Percentiles rank a stretch among this genome's conserved stretches.
These are phyloP conservation scores for Geosmithia putterillii DNA, from an alignment of 2,329 filamentous ascomycete genomes.

Conservation along the genomic window DNA sequence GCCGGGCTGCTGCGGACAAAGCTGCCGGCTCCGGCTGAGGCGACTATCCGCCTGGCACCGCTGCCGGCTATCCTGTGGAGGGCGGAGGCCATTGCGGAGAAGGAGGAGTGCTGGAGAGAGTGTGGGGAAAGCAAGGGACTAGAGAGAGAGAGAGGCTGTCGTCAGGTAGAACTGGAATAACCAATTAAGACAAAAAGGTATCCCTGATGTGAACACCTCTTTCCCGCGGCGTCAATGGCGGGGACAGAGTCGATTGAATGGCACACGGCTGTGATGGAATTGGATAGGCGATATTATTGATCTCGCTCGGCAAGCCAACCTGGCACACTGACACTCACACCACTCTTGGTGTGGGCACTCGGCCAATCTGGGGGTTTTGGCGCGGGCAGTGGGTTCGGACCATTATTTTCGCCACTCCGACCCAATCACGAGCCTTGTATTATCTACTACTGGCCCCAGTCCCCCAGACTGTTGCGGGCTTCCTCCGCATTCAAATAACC, in stretches of 20 bases:
- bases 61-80: conserved; percentile 62
- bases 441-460: not conserved
- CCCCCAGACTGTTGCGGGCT: not conserved
- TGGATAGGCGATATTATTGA: not conserved
- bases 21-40: no score
- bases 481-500: not conserved
- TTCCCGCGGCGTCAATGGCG: not conserved
- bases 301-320: not conserved
- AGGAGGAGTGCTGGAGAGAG: conserved; percentile 11
- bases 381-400: not conserved
- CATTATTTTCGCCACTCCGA: not conserved
- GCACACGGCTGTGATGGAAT: not conserved
- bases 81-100: conserved; percentile 48
- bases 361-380: not conserved
- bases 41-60: conserved; percentile 45
- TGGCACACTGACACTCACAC: not conserved
- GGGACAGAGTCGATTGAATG: not conserved
- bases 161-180: not conserved
- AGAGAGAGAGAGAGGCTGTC: not conserved
- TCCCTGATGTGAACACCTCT: not conserved
- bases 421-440: not conserved
- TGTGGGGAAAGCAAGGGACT: conserved; percentile 1
- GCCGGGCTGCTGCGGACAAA: conserved; percentile 41
- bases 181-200: not conserved
- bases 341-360: not conserved